These are phyloP conservation scores for Ustilago crameri DNA, from an alignment of 1,284 basidiomycete genomes.

Conservation along the genomic window DNA sequence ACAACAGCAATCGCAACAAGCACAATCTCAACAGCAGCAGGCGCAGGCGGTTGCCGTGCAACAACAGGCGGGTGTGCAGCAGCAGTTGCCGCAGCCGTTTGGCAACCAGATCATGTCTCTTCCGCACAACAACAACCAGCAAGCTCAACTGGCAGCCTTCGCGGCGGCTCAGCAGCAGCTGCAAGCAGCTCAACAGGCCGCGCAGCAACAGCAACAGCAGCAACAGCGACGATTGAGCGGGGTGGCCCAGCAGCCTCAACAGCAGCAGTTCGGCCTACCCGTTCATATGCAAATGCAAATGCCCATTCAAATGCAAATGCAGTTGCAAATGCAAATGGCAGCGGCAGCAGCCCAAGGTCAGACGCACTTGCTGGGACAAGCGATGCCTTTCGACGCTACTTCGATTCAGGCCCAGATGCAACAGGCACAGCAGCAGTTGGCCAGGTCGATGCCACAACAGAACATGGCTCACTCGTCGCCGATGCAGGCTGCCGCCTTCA, in stretches of 20 bases:
- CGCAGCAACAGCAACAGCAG: conserved; percentile 33
- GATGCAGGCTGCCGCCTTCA: conserved; percentile 37
- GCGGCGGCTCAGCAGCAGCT: conserved; percentile 48
- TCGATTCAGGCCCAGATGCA: conserved; percentile 47
- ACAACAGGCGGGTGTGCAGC: conserved; percentile 28
- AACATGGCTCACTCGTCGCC: conserved; percentile 46
- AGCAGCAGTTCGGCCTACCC: conserved; percentile 47
- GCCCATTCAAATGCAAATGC: conserved; percentile 51
- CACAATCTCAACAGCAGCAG: conserved; percentile 37
- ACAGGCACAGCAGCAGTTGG: conserved; percentile 39
- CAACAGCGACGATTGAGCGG: conserved; percentile 37
- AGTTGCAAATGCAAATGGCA: conserved; percentile 52
- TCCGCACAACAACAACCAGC: conserved; percentile 40
- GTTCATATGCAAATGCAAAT: conserved; percentile 46
- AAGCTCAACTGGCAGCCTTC: conserved; percentile 46
- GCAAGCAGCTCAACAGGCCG: conserved; percentile 45
- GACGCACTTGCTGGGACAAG: conserved; percentile 31
- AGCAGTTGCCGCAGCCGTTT: conserved; percentile 40
- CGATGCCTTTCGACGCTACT: conserved; percentile 45
- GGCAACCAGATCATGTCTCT: conserved; percentile 41
- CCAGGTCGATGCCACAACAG: conserved; percentile 37
- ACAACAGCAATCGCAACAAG: conserved; percentile 26
- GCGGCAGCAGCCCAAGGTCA: conserved; percentile 49
- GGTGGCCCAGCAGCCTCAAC: conserved; percentile 33
- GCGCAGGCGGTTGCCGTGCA: conserved; percentile 12